A percentile compares a stretch with the other conserved stretches of the same genome.
These are phyloP conservation scores for Carnegiea gigantea DNA, from an alignment of 179 eudicot species.

Conservation along the genomic window DNA sequence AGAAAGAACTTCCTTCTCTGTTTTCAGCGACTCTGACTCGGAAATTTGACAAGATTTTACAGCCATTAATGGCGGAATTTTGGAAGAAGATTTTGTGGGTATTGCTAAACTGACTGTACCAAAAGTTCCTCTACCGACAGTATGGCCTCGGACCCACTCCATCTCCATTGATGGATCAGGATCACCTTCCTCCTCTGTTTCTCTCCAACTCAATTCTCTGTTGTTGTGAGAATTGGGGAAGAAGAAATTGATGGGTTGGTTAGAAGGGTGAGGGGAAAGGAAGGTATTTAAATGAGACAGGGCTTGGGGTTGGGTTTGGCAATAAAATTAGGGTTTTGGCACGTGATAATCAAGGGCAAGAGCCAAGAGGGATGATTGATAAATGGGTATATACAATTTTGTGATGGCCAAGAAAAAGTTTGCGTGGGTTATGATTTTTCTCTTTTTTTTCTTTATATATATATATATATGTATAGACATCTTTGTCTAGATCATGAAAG, in stretches of 20 bases:
- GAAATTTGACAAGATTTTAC: slow-evolving; percentile 52
- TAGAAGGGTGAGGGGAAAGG: slow-evolving; percentile 7
- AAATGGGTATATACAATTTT: neutral
- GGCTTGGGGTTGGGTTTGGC: neutral
- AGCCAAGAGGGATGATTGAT: neutral
- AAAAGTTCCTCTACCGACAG: slow-evolving; percentile 71
- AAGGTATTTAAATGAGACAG: slow-evolving; percentile 10
- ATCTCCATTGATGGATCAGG: slow-evolving; percentile 25
- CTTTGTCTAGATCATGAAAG: neutral
- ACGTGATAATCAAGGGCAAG: slow-evolving; percentile 17
- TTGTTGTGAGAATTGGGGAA: neutral
- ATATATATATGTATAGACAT: neutral
- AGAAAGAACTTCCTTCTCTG: slow-evolving; percentile 50
- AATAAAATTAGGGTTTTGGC: slow-evolving; percentile 9
- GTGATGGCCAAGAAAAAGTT: neutral
- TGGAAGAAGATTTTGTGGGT: slow-evolving; percentile 23
- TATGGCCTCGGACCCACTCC: slow-evolving; percentile 74
- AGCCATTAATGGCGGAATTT: slow-evolving; percentile 40
- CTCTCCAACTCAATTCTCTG: neutral
- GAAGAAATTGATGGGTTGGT: neutral
- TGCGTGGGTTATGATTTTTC: neutral
- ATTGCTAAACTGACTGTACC: slow-evolving; percentile 63
- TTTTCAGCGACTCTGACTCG: slow-evolving; percentile 37
- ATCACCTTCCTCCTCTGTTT: neutral
- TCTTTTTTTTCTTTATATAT: neutral